A percentile compares a stretch with the other conserved stretches of the same genome.
Conservation (phyloP, 1,284 basidiomycete species). For the Microbotryum lychnidis-dioicae region DNA sequence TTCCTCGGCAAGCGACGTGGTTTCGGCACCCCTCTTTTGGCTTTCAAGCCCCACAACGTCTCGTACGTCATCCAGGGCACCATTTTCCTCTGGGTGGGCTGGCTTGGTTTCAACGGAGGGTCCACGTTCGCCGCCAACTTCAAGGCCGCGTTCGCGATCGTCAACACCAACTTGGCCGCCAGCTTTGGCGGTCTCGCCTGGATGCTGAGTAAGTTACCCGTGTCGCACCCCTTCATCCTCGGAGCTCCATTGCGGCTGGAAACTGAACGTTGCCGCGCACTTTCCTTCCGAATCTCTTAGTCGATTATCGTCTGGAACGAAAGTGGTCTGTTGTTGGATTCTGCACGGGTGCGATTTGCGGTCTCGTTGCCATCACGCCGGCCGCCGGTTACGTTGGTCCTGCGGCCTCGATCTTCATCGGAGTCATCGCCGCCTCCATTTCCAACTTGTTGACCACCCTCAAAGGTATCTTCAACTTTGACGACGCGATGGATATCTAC, state of each 20-base stretch:
- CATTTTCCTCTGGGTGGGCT: slow-evolving; percentile 35
- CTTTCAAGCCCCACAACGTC: slow-evolving; percentile 43
- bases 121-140: slow-evolving; percentile 43
- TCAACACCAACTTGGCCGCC: slow-evolving; percentile 42
- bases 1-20: slow-evolving; percentile 43
- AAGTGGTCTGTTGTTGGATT: slow-evolving; percentile 63
- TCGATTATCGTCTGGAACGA: slow-evolving; percentile 43
- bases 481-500: slow-evolving; percentile 57
- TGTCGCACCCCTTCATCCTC: no score
- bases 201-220: slow-evolving; percentile 33
- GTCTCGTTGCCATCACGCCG: slow-evolving; percentile 85
- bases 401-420: slow-evolving; percentile 60
- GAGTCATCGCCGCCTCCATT: slow-evolving; percentile 61
- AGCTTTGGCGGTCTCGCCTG: slow-evolving; percentile 42
- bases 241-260: no score
- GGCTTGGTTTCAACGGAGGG: slow-evolving; percentile 39
- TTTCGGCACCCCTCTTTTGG: slow-evolving; percentile 42
- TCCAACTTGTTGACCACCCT: slow-evolving; percentile 84
- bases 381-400: slow-evolving; percentile 46
- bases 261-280: neutral
- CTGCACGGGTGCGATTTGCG: slow-evolving; percentile 53
- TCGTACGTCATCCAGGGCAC: slow-evolving; percentile 43
- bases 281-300: slow-evolving; percentile 10
- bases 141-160: slow-evolving; percentile 41
- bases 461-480: slow-evolving; percentile 51